These are phyloP conservation scores for Tetragonia tetragonoides DNA, from an alignment of 148 eudicot genomes.

Conservation along the genomic window DNA sequence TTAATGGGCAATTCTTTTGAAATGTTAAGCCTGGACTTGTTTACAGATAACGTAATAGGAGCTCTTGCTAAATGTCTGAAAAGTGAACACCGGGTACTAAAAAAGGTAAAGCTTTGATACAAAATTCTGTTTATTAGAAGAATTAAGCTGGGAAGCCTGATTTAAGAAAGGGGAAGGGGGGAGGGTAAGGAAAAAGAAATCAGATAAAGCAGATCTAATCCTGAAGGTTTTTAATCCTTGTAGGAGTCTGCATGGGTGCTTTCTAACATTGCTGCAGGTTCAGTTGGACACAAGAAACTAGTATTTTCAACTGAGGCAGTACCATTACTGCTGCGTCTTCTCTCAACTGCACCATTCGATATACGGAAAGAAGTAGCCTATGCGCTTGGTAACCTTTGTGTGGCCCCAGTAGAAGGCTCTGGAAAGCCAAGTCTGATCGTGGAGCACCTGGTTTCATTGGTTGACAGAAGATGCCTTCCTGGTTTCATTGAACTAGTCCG, in stretches of 20 bases:
- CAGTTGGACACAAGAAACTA: conserved; percentile 67
- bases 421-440: conserved; percentile 63
- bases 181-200: not conserved
- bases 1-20: not conserved
- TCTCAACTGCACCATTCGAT: conserved; percentile 78
- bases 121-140: too few relatives aligned
- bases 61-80: conserved; percentile 71
- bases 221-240: conserved; percentile 8
- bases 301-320: conserved; percentile 73
- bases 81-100: conserved; percentile 91
- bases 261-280: conserved; percentile 92
- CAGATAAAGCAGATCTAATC: not conserved
- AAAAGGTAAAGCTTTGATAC: conserved; percentile 50
- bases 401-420: conserved; percentile 68
- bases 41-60: conserved; percentile 57
- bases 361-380: conserved; percentile 89
- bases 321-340: conserved; percentile 51
- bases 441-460: conserved; percentile 81
- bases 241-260: conserved; percentile 98
- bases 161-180: too few relatives aligned
- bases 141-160: too few relatives aligned
- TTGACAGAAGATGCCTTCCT: conserved; percentile 68
- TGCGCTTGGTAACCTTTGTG: conserved; percentile 89
- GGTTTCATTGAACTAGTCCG: conserved; percentile 79
- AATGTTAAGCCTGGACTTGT: not conserved